These are phyloP conservation scores for Aspergillus pseudotamarii DNA, from an alignment of 2,329 filamentous ascomycete species.

Conservation along the genomic window DNA sequence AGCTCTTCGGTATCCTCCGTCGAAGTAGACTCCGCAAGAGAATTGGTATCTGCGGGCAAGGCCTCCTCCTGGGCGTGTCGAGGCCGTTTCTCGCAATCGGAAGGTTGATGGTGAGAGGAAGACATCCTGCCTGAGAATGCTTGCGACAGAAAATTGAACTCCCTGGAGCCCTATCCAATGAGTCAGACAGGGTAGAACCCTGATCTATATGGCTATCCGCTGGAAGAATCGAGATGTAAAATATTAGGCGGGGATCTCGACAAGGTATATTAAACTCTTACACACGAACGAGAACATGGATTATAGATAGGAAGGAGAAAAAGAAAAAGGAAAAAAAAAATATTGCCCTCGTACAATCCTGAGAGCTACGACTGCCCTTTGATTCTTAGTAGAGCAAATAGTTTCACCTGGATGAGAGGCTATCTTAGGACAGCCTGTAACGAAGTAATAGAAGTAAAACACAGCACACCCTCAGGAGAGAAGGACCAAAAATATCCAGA, in stretches of 20 bases:
- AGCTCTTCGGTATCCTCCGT: constrained; percentile 27
- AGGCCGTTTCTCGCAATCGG: constrained; percentile 25
- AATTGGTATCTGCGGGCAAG: constrained; percentile 25
- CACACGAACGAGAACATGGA: not conserved
- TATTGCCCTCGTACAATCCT: not conserved
- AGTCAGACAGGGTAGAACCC: too few species aligned
- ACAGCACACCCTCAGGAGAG: not conserved
- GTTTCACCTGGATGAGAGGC: not conserved
- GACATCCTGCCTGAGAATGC: constrained; percentile 24
- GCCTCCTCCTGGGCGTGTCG: constrained; percentile 18
- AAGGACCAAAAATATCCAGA: not conserved
- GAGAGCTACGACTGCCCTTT: not conserved
- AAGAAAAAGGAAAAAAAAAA: not conserved
- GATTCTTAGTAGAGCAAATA: not conserved
- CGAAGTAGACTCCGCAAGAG: constrained; percentile 30
- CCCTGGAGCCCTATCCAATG: not conserved
- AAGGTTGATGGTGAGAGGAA: constrained; percentile 11
- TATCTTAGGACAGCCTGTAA: not conserved
- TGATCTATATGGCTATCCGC: not conserved
- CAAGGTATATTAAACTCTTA: not conserved
- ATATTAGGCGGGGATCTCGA: not conserved
- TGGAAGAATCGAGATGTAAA: too few species aligned
- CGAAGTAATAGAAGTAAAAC: not conserved
- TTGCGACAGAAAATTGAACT: not conserved
- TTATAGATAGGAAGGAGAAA: too few species aligned